Evolutionary conservation across 1,284 basidiomycete genomes (phyloP).

Genomic region (Thecaphora thlaspeos): DNA sequence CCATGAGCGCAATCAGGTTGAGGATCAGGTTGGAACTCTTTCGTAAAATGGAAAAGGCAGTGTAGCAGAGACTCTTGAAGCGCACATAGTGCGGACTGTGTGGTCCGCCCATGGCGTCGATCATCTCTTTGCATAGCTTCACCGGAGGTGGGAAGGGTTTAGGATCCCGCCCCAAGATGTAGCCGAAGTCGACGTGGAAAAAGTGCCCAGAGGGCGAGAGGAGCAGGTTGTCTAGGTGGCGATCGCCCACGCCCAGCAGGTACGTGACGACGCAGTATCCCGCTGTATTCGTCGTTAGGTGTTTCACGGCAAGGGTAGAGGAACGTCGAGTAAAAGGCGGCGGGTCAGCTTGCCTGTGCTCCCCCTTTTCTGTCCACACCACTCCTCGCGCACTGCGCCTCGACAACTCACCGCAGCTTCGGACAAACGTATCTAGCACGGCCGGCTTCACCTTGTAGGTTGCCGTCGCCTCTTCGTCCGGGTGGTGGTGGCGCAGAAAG

Average conservation of each 20-base stretch:
- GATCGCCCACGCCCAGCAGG: conserved; percentile 91
- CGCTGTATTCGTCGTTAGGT: too few relatives aligned
- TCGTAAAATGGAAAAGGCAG: conserved; percentile 88
- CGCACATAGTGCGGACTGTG: conserved; percentile 76
- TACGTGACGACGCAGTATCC: conserved; percentile 99
- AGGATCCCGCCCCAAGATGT: conserved; percentile 94
- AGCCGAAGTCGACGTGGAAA: conserved; percentile 87
- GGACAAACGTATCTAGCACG: conserved; percentile 92
- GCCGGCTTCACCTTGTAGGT: conserved; percentile 87
- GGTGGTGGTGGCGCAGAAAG: conserved; percentile 79
- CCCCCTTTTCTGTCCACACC: too few relatives aligned
- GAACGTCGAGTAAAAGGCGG: too few relatives aligned
- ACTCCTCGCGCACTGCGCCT: too few relatives aligned
- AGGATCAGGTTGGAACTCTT: conserved; percentile 94
- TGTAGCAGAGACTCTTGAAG: conserved; percentile 94
- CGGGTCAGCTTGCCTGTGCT: too few relatives aligned
- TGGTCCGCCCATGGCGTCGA: conserved; percentile 92
- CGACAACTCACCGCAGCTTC: conserved; percentile 85
- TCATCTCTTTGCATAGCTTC: conserved; percentile 99
- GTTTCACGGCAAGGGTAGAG: too few relatives aligned
- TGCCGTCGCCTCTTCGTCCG: conserved; percentile 86
- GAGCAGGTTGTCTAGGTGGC: conserved; percentile 93
- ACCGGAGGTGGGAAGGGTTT: conserved; percentile 97
- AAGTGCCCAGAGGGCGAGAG: conserved; percentile 81
- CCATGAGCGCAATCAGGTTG: conserved; percentile 94